A percentile compares a stretch with the other conserved stretches of the same genome.
Conservation (phyloP, 2,329 filamentous ascomycete species). For the Juglanconis juglandina region DNA sequence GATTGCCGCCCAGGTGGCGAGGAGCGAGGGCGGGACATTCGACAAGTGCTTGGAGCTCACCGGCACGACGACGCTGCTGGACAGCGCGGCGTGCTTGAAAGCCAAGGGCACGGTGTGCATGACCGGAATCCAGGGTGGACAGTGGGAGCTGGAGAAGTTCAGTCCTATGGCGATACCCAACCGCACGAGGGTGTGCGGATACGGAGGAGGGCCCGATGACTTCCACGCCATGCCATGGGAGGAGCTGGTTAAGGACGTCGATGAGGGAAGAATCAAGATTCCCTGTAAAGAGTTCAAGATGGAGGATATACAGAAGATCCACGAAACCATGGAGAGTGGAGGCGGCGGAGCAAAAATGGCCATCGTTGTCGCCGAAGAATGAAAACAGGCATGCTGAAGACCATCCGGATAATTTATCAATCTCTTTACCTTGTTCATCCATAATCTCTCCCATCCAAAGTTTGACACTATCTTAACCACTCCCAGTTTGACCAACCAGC, state of each 20-base stretch:
- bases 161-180: conserved; percentile 17
- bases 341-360: conserved; percentile 22
- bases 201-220: conserved; percentile 19
- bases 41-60: conserved; percentile 46
- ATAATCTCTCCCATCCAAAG: too few species aligned
- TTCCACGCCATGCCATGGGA: conserved; percentile 22
- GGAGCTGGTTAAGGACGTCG: conserved; percentile 19
- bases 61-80: conserved; percentile 38
- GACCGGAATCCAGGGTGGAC: conserved; percentile 31
- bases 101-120: conserved; percentile 41
- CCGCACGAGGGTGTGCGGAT: conserved; percentile 17
- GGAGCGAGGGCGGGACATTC: conserved; percentile 28
- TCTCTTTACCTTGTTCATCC: too few species aligned
- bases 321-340: conserved; percentile 21
- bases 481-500: too few species aligned
- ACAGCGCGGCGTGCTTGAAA: conserved; percentile 39
- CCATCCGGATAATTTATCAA: too few species aligned
- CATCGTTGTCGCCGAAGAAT: conserved; percentile 19
- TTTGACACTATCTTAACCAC: too few species aligned
- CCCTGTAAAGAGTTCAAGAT: conserved; percentile 20
- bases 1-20: conserved; percentile 33
- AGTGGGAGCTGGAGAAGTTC: conserved; percentile 21
- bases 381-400: neutral
- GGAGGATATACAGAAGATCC: conserved; percentile 23
- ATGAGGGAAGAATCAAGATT: conserved; percentile 20